Conservation (phyloP, 1,139 yeast genomes). For the Taphrina sp. region DNA sequence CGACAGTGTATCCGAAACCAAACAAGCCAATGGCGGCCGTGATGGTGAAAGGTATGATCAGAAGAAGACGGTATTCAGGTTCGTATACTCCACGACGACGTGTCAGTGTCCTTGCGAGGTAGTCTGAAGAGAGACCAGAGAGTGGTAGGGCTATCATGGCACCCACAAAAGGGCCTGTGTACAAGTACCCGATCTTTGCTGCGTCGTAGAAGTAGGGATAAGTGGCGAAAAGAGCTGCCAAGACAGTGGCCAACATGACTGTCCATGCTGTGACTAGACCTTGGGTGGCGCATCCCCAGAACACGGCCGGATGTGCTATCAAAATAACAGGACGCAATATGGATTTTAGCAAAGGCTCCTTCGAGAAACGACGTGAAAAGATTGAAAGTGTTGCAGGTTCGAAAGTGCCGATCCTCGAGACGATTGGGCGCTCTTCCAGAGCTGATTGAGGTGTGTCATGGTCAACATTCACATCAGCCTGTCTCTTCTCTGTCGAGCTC, state of each 20-base stretch:
- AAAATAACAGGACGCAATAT: conserved; percentile 36
- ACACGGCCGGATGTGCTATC: conserved; percentile 36
- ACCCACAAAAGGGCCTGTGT: conserved; percentile 37
- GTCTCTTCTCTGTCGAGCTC: neutral
- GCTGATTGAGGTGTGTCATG: neutral
- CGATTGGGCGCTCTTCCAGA: neutral
- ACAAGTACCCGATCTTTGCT: conserved; percentile 37
- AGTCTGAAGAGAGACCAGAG: conserved; percentile 36
- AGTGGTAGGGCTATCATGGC: conserved; percentile 37
- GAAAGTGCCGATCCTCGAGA: conserved; percentile 2
- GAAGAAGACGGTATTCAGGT: conserved; percentile 53
- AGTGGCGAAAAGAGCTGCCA: conserved; percentile 37
- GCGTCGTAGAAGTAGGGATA: conserved; percentile 36
- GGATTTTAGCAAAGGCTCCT: conserved; percentile 35
- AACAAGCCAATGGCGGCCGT: conserved; percentile 50
- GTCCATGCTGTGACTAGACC: conserved; percentile 39
- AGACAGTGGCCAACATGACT: conserved; percentile 37
- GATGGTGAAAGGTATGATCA: conserved; percentile 49
- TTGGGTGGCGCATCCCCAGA: conserved; percentile 37
- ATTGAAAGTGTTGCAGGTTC: conserved; percentile 31
- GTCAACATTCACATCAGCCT: neutral
- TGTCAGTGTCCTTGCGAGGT: conserved; percentile 39
- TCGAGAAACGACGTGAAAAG: conserved; percentile 36
- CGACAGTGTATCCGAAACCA: conserved; percentile 54
- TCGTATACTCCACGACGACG: conserved; percentile 51